Evolutionary conservation across 345 rosid genomes (phyloP), one percentile per base, ranked within the genome.

Genomic region (Populus pruinosa): DNA sequence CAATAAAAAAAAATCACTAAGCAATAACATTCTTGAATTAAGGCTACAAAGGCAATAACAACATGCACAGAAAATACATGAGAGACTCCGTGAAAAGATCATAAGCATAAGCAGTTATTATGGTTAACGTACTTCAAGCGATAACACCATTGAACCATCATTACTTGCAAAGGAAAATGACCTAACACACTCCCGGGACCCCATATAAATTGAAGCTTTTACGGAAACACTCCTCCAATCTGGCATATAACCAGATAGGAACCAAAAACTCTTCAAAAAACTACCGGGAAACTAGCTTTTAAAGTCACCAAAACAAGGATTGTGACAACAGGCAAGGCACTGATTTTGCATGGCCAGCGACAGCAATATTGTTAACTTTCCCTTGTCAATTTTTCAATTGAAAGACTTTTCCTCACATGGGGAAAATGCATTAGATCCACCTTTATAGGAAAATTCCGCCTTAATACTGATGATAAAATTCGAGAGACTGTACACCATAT

Each of bases 291-390:
- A 62, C 35, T 64, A 53, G 59, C 62, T 69, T 56, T n/a, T 13
- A 64, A 39, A n/a, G 68, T 66, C 64, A 65, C 73, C 25, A 59
- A 44, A 38, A 53, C 55, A n/a, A 11, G 21, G 65, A 35, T 63
- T 18, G 64, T 13, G 63, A 49, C 38, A 65, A 21, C 41, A 64
- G 13, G n/a, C 20, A 74, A 71, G 76, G 47, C 79, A 31, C 64
- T 72, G 64, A 53, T 39, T 50, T 81, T 75, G 67, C 76, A 56
- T 67, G 74, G 79, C 49, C 67, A 8, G 13, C 27, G 35, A 55
- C 66, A 74, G 33, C 76, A 70, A 80, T 59, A 55, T 65, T 80
- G 70, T 72, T 67, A 29, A 69, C 31, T 56, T 50, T 31, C 18
- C 73, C 11, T 73, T 56, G 55, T 55, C 70, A 25, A 47, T 18